These are phyloP conservation scores for Hymenoscyphus albidus DNA, from an alignment of 2,329 filamentous ascomycete genomes.

Conservation along the genomic window DNA sequence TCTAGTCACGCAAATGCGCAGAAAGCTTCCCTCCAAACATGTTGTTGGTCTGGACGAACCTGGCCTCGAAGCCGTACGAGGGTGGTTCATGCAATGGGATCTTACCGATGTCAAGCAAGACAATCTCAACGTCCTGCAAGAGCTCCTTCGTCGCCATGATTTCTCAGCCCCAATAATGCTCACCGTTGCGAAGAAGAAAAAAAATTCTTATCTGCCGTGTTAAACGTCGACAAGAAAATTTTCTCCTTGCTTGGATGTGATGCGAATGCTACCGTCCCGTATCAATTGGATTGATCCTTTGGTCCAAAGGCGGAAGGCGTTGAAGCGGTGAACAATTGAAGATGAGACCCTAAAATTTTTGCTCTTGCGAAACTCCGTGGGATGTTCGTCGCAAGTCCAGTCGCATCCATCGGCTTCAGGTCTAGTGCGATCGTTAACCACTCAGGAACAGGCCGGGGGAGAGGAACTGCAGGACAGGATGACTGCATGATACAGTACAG, in stretches of 20 bases:
- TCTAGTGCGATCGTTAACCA: constrained; percentile 4
- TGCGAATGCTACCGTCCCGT: not conserved
- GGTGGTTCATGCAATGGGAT: constrained; percentile 9
- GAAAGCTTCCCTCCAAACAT: not conserved
- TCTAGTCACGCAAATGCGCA: not conserved
- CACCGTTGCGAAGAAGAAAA: constrained; percentile 3
- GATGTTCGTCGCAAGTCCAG: constrained; percentile 1
- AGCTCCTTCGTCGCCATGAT: constrained; percentile 1
- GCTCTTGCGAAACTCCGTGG: not conserved
- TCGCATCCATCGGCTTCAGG: constrained; percentile 26
- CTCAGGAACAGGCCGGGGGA: not conserved
- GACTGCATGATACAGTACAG: not conserved
- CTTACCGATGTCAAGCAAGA: constrained; percentile 36
- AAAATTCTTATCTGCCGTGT: constrained; percentile 12
- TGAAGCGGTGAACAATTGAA: constrained; percentile 21
- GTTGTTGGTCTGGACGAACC: not conserved
- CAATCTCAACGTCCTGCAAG: constrained; percentile 19
- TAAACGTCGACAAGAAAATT: not conserved
- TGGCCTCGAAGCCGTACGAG: not conserved
- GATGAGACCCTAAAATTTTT: constrained; percentile 7
- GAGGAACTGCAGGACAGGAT: not conserved
- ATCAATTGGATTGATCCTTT: constrained; percentile 2
- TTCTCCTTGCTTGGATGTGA: not conserved
- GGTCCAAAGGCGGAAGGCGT: not conserved
- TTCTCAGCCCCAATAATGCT: not conserved